Base-by-base conservation (phyloP, 768 basidiomycete genomes). In the Phaffia australis region DNA sequence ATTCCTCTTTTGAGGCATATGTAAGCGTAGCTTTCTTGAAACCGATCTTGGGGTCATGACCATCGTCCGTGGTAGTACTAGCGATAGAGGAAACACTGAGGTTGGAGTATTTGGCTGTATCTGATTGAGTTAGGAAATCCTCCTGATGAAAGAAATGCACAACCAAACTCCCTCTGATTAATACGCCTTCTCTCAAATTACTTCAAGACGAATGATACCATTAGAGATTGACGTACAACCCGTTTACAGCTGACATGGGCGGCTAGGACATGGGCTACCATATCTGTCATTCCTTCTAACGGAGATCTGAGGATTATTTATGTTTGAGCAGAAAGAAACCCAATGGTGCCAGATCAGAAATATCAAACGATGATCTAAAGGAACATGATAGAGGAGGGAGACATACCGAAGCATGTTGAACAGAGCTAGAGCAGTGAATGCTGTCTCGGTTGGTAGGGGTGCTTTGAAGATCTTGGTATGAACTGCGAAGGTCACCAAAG, bases 341-440 rank as follows among this genome's bases (percentile, higher is more conserved):
- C 35, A 42, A n/a, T 42, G 35, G 35, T 42, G 35, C 11, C 35
- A 42, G 35, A 11, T 11, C 11, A 42, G 35, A 42, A 42, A 42
- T 42, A 5, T 11, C 4, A 3, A 21, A 16, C 2, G 18, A 14
- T 2, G 32, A n/a, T 8, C 9, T 2, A 1, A 32, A 21, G 23
- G 16, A 46, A 35, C 3, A 30, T 6, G 15, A 19, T 2, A 32
- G 30, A 30, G 3, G 23, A 29, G 18, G 7, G 29, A 35, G 11
- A 18, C 8, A 21, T 18, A 30, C 35, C 78, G 73, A 21, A 80
- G 72, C 71, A 79, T 76, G 63, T 77, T 76, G 74, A 79, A 78
- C n/a, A 80, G 72, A 2, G 77, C 75, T 23, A 79, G 71, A 6
- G 78, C 75, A 27, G 78, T 75, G 72, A 80, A 80, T 4, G 79